Base-by-base conservation (phyloP, 148 eudicot genomes). In the Arctostaphylos glauca region DNA sequence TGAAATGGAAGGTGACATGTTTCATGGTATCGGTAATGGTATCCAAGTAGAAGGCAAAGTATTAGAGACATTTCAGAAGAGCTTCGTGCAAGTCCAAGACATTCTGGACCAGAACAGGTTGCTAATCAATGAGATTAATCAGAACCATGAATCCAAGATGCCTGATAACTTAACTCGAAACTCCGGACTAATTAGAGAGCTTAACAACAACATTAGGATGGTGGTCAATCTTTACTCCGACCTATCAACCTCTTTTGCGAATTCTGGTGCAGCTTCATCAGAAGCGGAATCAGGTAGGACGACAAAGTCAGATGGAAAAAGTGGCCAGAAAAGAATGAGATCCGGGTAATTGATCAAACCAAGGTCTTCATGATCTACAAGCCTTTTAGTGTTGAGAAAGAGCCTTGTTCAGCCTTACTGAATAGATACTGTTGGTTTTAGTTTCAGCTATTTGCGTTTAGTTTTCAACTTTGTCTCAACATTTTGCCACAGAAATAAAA, bases 31-130 rank as follows among this genome's bases (percentile, higher is more conserved):
- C 47, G 86, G 83, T 12, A 81, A 76, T 76, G 88, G 89, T 8
- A 14, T 21, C 72, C 90, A 90, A 80, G 79, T 90, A 74, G 92
- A 88, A 21, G 87, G 87, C 14, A 84, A 85, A 77, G 82, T 90
- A 48, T 59, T 90, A 8, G 82, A 83, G 58, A 83, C 90, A 79
- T 88, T 88, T 64, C 88, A 88, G 85, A 83, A 86, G 78, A 81
- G 84, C 23, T 90, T 90, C 77, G 90, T 77, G 68, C 89, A 90
- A 71, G 89, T 88, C 2, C 92, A 90, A 7, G 79, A 85, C 74
- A 83, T 90, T 84, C 59, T 90, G 82, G 90, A 90, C 58, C 89
- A 86, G 77, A 90, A 90, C 84, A 83, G 89, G 84, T 58, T 90
- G 85, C 82, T 88, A 50, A 90, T 88, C 82, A 85, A 83, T 14